Base-by-base conservation (phyloP, 148 eudicot species). In the Suaeda aralocaspica region DNA sequence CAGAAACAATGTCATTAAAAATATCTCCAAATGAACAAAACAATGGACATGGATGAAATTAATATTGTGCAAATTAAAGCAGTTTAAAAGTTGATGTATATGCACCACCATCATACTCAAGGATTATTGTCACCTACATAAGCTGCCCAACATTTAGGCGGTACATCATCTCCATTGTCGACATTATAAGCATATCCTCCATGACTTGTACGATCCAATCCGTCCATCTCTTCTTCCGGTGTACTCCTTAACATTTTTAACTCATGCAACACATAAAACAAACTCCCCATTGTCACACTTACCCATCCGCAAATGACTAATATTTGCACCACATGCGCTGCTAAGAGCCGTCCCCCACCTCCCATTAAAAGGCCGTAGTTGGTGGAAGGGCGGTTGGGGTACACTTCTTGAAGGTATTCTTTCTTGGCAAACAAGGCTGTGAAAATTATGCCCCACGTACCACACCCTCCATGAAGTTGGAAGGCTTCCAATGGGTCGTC, bases 401-500 rank as follows among this genome's bases (percentile, higher is more conserved):
- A 79, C 5, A 82, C 72, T 48, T 82, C 78, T 11, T 79, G 73
- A 19, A 82, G 76, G 39, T 82, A 82, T 14, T 30, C 62, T 48
- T 82, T 66, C 24, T 69, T 73, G 33, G 85, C 85, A 28, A 82
- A 82, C 42, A 79, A 61, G 30, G 74, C 80, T 0, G 80, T 79
- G 75, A 82, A 82, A 12, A 82, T 63, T 6, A 82, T 57, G 14
- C 82, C 84, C 84, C 84, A 82, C 19, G 84, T 50, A 2, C 82
- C 84, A 62, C 84, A 82, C 59, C 82, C 82, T 0, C 74, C 84
- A 12, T 82, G 84, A 14, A 74, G 77, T 13, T 74, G 77, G 3
- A 74, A 26, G 39, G 77, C 77, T 26, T 74, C 77, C 15, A 74
- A 59, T 18, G 77, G 77, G 11, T 74, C 77, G 26, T 74, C 77